Conservation (phyloP, 2,329 filamentous ascomycete genomes). For the Decorospora gaudefroyi region DNA sequence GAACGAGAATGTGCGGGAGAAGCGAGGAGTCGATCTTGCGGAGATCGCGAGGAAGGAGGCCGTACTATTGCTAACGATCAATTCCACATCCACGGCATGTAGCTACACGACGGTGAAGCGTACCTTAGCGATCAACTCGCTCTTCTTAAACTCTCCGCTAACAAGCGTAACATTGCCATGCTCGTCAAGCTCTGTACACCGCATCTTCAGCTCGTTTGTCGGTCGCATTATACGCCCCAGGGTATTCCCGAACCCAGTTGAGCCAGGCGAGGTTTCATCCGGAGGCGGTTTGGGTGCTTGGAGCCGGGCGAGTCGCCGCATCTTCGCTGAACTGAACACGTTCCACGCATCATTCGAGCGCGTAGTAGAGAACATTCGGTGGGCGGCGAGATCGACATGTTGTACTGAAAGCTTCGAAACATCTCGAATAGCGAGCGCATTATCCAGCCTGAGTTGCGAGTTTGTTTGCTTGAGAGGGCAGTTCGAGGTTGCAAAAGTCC, state of each 20-base stretch:
- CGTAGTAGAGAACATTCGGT: conserved; percentile 18
- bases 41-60: conserved; percentile 87
- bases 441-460: conserved; percentile 4
- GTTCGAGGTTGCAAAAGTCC: conserved; percentile 11
- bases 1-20: conserved; percentile 91
- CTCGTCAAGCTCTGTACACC: conserved; percentile 95
- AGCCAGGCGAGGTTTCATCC: conserved; percentile 59
- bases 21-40: conserved; percentile 98
- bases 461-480: conserved; percentile 4
- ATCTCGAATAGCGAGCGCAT: neutral
- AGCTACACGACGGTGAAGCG: neutral
- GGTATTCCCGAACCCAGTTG: conserved; percentile 48
- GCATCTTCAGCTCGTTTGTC: conserved; percentile 79
- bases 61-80: conserved; percentile 65
- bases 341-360: conserved; percentile 27
- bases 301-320: conserved; percentile 54
- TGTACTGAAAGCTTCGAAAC: neutral
- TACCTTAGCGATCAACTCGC: conserved; percentile 92
- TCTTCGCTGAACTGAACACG: conserved; percentile 36
- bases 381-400: neutral
- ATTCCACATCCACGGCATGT: neutral
- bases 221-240: conserved; percentile 76
- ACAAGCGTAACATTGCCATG: conserved; percentile 89
- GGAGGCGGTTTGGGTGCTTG: conserved; percentile 62
- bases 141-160: conserved; percentile 97